Evolutionary conservation across 164 flowering plant genomes (phyloP).

Genomic region (Magnolia sinica): DNA sequence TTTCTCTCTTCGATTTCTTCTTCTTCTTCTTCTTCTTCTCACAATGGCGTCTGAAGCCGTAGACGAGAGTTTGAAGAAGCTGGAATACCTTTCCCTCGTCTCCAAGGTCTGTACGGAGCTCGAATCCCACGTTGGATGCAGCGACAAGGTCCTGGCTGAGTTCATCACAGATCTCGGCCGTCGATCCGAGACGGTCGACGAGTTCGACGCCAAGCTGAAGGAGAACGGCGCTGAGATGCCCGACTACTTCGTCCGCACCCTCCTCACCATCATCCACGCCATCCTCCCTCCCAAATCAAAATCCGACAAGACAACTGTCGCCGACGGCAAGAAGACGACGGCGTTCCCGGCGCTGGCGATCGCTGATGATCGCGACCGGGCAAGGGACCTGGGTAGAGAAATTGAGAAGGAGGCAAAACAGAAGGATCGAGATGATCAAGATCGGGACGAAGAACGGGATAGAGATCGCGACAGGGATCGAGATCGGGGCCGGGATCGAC

Average conservation of each 20-base stretch:
- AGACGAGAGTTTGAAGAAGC: conserved; percentile 53
- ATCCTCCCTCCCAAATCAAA: conserved; percentile 61
- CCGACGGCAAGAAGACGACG: conserved; percentile 21
- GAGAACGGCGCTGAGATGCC: conserved; percentile 82
- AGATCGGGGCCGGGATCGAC: conserved; percentile 19
- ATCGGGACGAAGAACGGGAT: conserved; percentile 10
- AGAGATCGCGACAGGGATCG: conserved; percentile 23
- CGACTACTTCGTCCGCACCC: conserved; percentile 78
- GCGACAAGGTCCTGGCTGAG: conserved; percentile 81
- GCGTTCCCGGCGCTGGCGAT: conserved; percentile 46
- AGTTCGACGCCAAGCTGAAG: conserved; percentile 68
- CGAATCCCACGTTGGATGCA: conserved; percentile 68
- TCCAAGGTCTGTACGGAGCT: conserved; percentile 85
- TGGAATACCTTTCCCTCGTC: conserved; percentile 79
- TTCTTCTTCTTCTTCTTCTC: background rate
- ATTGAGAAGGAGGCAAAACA: conserved; percentile 49
- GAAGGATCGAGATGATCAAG: conserved; percentile 18
- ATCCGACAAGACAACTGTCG: conserved; percentile 17
- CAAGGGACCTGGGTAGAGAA: conserved; percentile 63
- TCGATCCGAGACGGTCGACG: conserved; percentile 50
- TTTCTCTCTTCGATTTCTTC: too few species aligned
- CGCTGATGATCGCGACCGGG: conserved; percentile 51
- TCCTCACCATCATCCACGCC: conserved; percentile 75
- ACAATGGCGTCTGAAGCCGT: conserved; percentile 16
- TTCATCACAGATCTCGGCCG: conserved; percentile 74